Evolutionary conservation across 148 eudicot species (phyloP), one percentile per base, ranked within the genome.

Genomic region (Spergularia marina): DNA sequence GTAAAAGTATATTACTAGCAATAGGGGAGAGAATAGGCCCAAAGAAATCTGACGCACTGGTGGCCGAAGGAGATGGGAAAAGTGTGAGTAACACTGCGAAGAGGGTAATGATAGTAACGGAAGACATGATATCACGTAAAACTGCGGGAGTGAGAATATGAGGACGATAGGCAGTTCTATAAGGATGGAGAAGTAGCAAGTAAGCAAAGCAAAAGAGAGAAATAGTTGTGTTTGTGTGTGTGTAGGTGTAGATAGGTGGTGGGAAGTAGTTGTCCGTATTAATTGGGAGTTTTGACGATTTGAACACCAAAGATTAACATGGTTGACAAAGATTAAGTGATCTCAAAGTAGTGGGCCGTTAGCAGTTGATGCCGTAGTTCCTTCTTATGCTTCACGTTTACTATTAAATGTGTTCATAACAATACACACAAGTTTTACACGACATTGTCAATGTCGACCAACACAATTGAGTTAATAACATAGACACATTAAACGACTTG

Each of bases 21-120:
- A 58, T 10, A 71, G 86, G 79, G 18, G 86, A 58, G 34, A 77
- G 76, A 58, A 80, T 1, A 14, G 86, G 84, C 56, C 78, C 17
- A 18, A 81, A 51, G 71, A 78, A 1, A 55, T 65, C 58, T 2
- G 44, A 60, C 13, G 39, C 39, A 52, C 65, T 14, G 72, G 60
- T 17, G 52, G 60, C 71, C 5, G 36, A 30, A 30, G 63, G 13
- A 12, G 39, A 44, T 8, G 20, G 65, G 7, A 69, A 55, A 0
- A 71, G 66, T 52, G 71, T 53, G 57, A 68, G 12, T 11, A 62
- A 13, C 14, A 34, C 4, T 10, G 68, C 20, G 20, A 83, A 57
- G 4, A 74, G 30, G 67, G 62, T 18, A 15, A 70, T 6, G 10
- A 77, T 13, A 44, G 17, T 40, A 69, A 51, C 40, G 17, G 75